phyloP scores from a whole-genome alignment of 441 rosid species.

The Corymbia citriodora region DNA sequence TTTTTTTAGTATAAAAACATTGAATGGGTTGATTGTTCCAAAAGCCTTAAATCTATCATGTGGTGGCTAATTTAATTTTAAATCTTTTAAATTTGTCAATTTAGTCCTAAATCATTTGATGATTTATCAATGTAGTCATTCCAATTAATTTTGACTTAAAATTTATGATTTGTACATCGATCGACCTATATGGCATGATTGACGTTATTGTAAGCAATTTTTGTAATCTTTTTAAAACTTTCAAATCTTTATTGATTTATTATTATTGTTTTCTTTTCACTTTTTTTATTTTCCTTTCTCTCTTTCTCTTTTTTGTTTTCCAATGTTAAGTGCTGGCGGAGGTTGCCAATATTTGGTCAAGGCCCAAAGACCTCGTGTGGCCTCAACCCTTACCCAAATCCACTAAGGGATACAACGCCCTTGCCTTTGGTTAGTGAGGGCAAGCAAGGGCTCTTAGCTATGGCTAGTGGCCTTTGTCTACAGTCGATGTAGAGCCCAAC shows the following conservation, averaged over 20 bases:
- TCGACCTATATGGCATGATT: accelerated
- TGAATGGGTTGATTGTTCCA: neutral
- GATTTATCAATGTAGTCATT: neutral
- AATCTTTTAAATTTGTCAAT: neutral
- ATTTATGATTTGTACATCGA: neutral
- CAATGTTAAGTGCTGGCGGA: neutral
- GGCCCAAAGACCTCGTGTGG: accelerated
- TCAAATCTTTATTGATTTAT: neutral
- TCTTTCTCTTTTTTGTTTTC: neutral
- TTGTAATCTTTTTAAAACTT: neutral
- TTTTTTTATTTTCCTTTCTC: neutral
- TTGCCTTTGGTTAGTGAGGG: accelerated
- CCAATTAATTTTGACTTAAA: accelerated
- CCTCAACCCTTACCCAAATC: neutral
- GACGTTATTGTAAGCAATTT: accelerated
- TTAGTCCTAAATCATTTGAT: neutral
- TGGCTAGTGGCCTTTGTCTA: neutral
- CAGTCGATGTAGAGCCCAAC: accelerated
- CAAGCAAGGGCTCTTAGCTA: neutral
- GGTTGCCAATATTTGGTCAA: neutral
- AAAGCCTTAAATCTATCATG: neutral
- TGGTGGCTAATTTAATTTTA: neutral
- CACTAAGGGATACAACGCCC: accelerated
- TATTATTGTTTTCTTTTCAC: neutral
- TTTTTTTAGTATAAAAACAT: neutral